Percentiles rank a stretch among this genome's conserved stretches.
phyloP scores from a whole-genome alignment of 1,284 basidiomycete genomes.

The Ceratobasidium sp. region DNA sequence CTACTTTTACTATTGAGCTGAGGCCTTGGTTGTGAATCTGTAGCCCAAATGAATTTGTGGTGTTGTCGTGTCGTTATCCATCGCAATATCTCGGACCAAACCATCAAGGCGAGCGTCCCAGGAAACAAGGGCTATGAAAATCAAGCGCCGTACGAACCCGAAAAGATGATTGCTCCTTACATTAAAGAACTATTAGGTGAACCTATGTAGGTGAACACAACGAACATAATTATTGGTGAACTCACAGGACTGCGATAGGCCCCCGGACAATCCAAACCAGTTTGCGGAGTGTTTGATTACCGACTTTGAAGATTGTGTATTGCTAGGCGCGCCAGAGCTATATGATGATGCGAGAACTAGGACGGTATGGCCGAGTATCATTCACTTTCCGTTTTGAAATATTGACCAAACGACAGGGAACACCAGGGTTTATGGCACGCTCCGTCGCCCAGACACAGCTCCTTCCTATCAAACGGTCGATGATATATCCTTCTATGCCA shows the following conservation, averaged over 20 bases:
- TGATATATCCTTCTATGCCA: not conserved
- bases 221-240: no score
- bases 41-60: conserved; percentile 13
- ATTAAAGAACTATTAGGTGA: conserved; percentile 7
- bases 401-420: not conserved
- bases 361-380: not conserved
- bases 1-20: not conserved
- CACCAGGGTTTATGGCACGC: not conserved
- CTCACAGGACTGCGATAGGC: not conserved
- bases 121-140: not conserved
- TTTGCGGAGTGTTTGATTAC: conserved; percentile 7
- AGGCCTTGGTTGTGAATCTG: not conserved
- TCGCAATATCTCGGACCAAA: not conserved
- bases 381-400: not conserved
- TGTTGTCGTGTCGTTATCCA: not conserved
- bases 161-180: conserved; percentile 2
- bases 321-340: not conserved
- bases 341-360: not conserved
- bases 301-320: conserved; percentile 4
- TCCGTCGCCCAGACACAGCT: conserved; percentile 9
- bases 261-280: not conserved
- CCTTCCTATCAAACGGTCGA: not conserved
- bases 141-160: not conserved
- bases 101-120: not conserved
- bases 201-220: not conserved